Evolutionary conservation across 495 filamentous ascomycete species (phyloP).

Genomic region (Penicillium silybi): DNA sequence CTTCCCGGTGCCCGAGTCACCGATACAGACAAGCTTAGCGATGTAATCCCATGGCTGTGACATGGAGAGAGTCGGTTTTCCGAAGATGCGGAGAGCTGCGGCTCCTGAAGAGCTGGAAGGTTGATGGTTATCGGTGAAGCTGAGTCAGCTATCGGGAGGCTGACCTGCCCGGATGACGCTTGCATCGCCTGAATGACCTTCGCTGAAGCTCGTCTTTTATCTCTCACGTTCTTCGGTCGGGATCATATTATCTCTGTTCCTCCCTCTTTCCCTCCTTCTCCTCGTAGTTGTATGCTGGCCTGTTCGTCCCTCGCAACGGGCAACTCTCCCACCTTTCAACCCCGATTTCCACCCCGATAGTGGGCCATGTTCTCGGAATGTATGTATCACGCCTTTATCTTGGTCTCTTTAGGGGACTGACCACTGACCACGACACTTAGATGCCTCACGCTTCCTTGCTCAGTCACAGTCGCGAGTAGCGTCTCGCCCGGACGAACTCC

Average conservation of each 20-base stretch:
- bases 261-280: not conserved
- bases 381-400: constrained; percentile 45
- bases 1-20: constrained; percentile 92
- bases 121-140: constrained; percentile 13
- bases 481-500: constrained; percentile 58
- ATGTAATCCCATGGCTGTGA: constrained; percentile 94
- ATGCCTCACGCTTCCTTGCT: constrained; percentile 95
- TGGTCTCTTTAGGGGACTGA: not conserved
- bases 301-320: not conserved
- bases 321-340: constrained; percentile 6
- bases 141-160: constrained; percentile 44
- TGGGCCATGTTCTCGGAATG: constrained; percentile 94
- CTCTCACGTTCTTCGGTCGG: not conserved
- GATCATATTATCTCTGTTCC: not conserved
- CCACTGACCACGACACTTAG: constrained; percentile 38
- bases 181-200: constrained; percentile 26
- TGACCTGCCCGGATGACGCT: constrained; percentile 41
- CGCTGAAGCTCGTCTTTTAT: not conserved
- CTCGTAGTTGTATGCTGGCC: not conserved
- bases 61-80: constrained; percentile 47
- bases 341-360: constrained; percentile 10
- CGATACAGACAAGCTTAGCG: constrained; percentile 95
- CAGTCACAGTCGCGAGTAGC: constrained; percentile 90
- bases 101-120: constrained; percentile 1
- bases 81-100: not conserved